Evolutionary conservation across 495 filamentous ascomycete species (phyloP).

Genomic region (Margaritispora aquatica): DNA sequence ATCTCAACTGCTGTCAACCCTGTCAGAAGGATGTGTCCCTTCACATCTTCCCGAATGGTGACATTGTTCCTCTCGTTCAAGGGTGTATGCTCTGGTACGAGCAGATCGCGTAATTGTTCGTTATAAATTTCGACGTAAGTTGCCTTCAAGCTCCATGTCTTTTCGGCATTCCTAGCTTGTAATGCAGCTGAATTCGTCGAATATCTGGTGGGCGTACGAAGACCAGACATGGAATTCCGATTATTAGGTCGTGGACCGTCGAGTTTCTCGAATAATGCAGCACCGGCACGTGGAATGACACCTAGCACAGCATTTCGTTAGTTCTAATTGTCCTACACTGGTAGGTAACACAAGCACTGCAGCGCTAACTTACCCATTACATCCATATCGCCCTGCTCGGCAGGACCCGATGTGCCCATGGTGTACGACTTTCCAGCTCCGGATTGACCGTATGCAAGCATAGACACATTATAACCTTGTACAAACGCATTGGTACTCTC

Average conservation of each 20-base stretch:
- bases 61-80: slow-evolving; percentile 65
- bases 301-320: slow-evolving; percentile 44
- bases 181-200: slow-evolving; percentile 52
- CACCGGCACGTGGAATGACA: slow-evolving; percentile 87
- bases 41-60: slow-evolving; percentile 87
- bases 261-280: slow-evolving; percentile 81
- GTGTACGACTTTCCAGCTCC: slow-evolving; percentile 99
- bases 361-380: slow-evolving; percentile 64
- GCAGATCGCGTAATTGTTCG: slow-evolving; percentile 85
- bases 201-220: slow-evolving; percentile 77
- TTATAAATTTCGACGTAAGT: slow-evolving; percentile 99
- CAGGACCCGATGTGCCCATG: slow-evolving; percentile 92
- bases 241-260: slow-evolving; percentile 46
- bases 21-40: slow-evolving; percentile 90
- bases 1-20: slow-evolving; percentile 84
- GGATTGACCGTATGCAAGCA: slow-evolving; percentile 98
- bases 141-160: slow-evolving; percentile 89
- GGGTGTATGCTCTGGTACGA: slow-evolving; percentile 70
- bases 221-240: slow-evolving; percentile 64
- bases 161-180: slow-evolving; percentile 50
- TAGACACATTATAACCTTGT: slow-evolving; percentile 97
- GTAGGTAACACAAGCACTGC: neutral
- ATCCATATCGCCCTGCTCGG: slow-evolving; percentile 66
- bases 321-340: neutral
- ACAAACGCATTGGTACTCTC: slow-evolving; percentile 89